Evolutionary conservation across 257 asterid genomes (phyloP).

Genomic region (Scutellaria galericulata): DNA sequence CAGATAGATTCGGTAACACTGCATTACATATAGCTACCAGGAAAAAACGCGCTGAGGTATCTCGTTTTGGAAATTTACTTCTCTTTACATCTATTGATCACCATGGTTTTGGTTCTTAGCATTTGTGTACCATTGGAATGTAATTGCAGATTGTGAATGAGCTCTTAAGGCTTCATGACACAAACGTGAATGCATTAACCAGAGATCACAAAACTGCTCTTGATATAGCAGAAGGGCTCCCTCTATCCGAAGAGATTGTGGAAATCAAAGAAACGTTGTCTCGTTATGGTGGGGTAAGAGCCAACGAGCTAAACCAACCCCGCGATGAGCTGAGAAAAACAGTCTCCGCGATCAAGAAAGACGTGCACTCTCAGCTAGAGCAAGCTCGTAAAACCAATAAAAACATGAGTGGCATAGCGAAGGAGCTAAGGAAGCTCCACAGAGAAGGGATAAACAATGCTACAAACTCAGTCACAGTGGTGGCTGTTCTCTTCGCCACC

Average conservation of each 20-base stretch:
- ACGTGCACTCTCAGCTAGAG: constrained; percentile 75
- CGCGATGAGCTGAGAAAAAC: constrained; percentile 78
- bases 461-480: constrained; percentile 71
- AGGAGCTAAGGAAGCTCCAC: constrained; percentile 74
- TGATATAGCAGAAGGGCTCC: constrained; percentile 79
- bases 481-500: constrained; percentile 74
- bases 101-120: constrained; percentile 3
- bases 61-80: background rate
- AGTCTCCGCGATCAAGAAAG: constrained; percentile 73
- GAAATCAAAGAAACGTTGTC: constrained; percentile 63
- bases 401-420: constrained; percentile 72
- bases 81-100: background rate
- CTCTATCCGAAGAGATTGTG: constrained; percentile 69
- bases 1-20: constrained; percentile 70
- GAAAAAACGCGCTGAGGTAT: constrained; percentile 77
- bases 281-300: constrained; percentile 69
- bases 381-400: constrained; percentile 76
- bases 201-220: constrained; percentile 79
- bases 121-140: background rate
- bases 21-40: constrained; percentile 81
- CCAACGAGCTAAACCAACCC: constrained; percentile 70
- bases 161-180: constrained; percentile 65
- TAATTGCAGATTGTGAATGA: constrained; percentile 70
- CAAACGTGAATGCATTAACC: constrained; percentile 70
- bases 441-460: constrained; percentile 61